A percentile compares a stretch with the other conserved stretches of the same genome.
Conservation (phyloP, 2,329 filamentous ascomycete genomes). For the Achaetomium macrosporum region DNA sequence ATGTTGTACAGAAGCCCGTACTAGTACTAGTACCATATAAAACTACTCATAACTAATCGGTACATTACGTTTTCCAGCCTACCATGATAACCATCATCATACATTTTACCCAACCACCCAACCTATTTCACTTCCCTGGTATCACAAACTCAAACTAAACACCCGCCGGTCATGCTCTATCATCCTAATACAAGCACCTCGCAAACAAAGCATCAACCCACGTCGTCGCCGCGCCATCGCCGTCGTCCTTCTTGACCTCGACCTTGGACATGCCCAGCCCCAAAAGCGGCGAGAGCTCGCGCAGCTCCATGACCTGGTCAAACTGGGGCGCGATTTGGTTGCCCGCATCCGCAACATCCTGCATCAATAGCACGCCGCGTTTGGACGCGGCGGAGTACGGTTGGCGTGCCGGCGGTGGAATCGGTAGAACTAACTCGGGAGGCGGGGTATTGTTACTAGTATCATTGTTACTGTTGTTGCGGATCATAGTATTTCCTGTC, state of each 20-base stretch:
- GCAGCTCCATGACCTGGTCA: conserved; percentile 14
- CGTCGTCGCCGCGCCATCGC: conserved; percentile 29
- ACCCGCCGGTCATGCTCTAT: not conserved
- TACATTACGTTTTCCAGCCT: too few relatives aligned
- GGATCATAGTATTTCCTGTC: conserved; percentile 19
- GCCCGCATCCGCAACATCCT: not conserved
- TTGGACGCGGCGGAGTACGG: not conserved
- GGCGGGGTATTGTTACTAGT: conserved; percentile 6
- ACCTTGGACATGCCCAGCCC: conserved; percentile 27
- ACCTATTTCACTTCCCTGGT: too few relatives aligned
- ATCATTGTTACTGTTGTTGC: conserved; percentile 21
- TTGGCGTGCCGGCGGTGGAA: conserved; percentile 10
- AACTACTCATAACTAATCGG: too few relatives aligned
- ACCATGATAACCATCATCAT: too few relatives aligned
- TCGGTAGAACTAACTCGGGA: not conserved
- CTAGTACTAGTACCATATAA: too few relatives aligned
- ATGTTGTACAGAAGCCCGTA: too few relatives aligned
- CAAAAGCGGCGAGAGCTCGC: conserved; percentile 22
- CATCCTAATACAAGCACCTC: conserved; percentile 6
- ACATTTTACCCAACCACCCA: too few relatives aligned
- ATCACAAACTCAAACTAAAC: too few relatives aligned
- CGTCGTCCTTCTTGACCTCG: conserved; percentile 29
- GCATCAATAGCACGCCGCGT: conserved; percentile 1
- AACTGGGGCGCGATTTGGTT: not conserved
- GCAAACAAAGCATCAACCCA: conserved; percentile 43